Evolutionary conservation across 192 early-diverging fungal genomes (phyloP).

Genomic region (Backusella luteola): DNA sequence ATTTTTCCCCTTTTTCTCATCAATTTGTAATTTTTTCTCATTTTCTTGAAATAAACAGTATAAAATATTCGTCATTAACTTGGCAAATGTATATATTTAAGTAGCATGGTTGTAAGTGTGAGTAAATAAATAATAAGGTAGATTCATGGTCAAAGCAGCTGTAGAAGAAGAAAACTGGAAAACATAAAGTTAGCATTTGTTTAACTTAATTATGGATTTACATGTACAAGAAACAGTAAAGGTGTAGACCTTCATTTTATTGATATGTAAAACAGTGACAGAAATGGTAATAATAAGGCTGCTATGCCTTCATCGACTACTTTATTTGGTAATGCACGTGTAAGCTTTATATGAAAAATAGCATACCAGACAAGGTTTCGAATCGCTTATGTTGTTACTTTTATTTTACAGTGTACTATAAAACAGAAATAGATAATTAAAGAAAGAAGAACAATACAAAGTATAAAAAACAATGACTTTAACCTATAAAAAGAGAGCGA

Average conservation of each 20-base stretch:
- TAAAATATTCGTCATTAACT: too few relatives aligned
- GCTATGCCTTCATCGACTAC: not conserved
- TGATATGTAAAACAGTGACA: not conserved
- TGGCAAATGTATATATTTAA: too few relatives aligned
- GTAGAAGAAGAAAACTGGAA: too few relatives aligned
- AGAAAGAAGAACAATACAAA: not conserved
- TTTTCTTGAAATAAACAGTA: too few relatives aligned
- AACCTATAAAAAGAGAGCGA: not conserved
- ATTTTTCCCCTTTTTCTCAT: too few relatives aligned
- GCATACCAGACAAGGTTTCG: not conserved
- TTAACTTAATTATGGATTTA: not conserved
- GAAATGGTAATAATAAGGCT: conserved; percentile 1
- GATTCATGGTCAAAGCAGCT: not conserved
- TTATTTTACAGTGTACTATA: not conserved
- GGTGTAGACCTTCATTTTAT: not conserved
- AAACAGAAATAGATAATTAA: not conserved
- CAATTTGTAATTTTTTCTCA: too few relatives aligned
- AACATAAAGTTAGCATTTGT: too few relatives aligned
- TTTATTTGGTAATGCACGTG: conserved; percentile 3
- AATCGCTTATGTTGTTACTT: not conserved
- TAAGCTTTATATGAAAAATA: not conserved
- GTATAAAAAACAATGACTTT: not conserved
- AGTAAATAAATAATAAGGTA: too few relatives aligned
- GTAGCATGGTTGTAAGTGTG: too few relatives aligned
- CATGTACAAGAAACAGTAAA: not conserved